A percentile compares a stretch with the other conserved stretches of the same genome.
Conservation (phyloP, 148 eudicot genomes). For the Camellia granthamiana region DNA sequence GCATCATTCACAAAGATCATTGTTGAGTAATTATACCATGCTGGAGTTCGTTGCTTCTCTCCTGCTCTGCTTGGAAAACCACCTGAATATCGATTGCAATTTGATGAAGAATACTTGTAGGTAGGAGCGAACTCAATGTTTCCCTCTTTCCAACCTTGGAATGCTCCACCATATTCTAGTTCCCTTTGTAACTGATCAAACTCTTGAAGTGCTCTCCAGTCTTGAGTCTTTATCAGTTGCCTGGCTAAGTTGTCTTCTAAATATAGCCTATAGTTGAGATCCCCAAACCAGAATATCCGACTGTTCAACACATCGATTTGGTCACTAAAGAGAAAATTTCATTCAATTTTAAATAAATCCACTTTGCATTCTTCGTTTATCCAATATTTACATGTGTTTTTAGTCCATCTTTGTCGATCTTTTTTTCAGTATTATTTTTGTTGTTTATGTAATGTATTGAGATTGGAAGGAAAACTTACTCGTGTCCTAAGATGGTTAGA, state of each 20-base stretch:
- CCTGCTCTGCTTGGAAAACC: constrained; percentile 44
- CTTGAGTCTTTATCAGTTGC: constrained; percentile 40
- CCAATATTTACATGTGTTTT: background rate
- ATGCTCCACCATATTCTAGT: constrained; percentile 52
- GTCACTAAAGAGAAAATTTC: background rate
- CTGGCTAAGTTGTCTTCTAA: constrained; percentile 53
- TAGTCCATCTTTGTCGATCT: too few species aligned
- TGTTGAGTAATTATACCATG: constrained; percentile 40
- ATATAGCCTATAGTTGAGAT: constrained; percentile 60
- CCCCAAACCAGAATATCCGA: constrained; percentile 71
- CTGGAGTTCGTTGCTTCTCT: constrained; percentile 69
- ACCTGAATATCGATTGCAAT: constrained; percentile 53
- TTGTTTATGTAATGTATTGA: background rate
- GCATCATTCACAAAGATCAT: background rate
- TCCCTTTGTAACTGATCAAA: constrained; percentile 59
- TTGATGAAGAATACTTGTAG: constrained; percentile 57
- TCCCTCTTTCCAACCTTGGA: constrained; percentile 68
- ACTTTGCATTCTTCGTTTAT: background rate
- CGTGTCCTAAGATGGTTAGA: constrained; percentile 53
- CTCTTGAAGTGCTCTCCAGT: constrained; percentile 46
- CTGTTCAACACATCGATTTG: constrained; percentile 30
- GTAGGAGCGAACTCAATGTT: constrained; percentile 60
- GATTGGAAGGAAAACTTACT: constrained; percentile 41
- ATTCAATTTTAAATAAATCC: background rate
- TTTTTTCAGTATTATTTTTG: background rate